phyloP scores from a whole-genome alignment of 139 green algal species.

The Ettlia oleoabundans region DNA sequence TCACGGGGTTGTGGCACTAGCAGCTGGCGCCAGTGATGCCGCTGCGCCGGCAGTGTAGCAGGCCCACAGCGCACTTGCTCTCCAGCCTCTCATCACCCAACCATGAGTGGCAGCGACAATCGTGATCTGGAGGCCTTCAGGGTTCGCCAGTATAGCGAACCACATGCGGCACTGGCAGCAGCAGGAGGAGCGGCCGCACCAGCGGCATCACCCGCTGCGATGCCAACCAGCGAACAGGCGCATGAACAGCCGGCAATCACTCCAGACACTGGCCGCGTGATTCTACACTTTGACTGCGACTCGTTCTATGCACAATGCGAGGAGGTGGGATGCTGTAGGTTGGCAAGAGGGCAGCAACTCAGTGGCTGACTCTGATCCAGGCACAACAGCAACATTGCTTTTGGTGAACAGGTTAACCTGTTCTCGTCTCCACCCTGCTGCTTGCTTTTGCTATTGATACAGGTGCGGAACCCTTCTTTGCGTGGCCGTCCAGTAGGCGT shows the following conservation, averaged over 20 bases:
- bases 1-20: too few species aligned
- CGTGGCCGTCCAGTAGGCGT: conserved; percentile 48
- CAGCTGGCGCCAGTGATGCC: not conserved
- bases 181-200: not conserved
- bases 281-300: conserved; percentile 81
- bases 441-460: conserved; percentile 76
- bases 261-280: conserved; percentile 49
- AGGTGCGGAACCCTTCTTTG: conserved; percentile 60
- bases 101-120: not conserved
- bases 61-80: not conserved
- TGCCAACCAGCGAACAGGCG: not conserved
- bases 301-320: conserved; percentile 83
- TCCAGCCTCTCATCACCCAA: not conserved
- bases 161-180: too few species aligned
- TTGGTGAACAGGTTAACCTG: too few species aligned
- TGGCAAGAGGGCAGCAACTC: conserved; percentile 53
- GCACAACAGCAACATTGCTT: conserved; percentile 38
- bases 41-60: not conserved
- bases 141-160: not conserved
- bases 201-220: not conserved
- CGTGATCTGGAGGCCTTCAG: not conserved
- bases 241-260: not conserved
- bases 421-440: too few species aligned
- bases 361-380: conserved; percentile 55
- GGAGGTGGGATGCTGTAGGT: too few species aligned